A percentile compares a stretch with the other conserved stretches of the same genome.
phyloP scores from a whole-genome alignment of 495 filamentous ascomycete species.

The Aspergillus affinis region DNA sequence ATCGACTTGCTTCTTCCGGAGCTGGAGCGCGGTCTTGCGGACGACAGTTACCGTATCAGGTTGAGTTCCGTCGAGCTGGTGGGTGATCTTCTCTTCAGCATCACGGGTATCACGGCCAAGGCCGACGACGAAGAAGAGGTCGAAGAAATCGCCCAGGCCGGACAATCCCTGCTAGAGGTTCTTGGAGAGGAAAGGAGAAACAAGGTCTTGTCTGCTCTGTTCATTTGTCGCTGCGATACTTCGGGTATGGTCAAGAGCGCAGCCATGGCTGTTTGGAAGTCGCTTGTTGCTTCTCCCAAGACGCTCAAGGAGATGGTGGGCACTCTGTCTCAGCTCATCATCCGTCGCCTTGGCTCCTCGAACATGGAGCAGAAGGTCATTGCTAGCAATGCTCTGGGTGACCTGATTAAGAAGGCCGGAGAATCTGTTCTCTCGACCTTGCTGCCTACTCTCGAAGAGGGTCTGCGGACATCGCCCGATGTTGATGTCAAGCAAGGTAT shows the following conservation, averaged over 20 bases:
- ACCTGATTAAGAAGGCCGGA: constrained; percentile 93
- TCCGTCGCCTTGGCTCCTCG: constrained; percentile 87
- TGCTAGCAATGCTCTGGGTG: constrained; percentile 93
- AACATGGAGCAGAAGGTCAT: constrained; percentile 99
- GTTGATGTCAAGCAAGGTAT: constrained; percentile 96
- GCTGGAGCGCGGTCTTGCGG: constrained; percentile 89
- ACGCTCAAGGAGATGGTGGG: constrained; percentile 94
- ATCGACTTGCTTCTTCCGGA: constrained; percentile 94
- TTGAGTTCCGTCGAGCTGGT: constrained; percentile 97
- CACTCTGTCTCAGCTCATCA: constrained; percentile 90
- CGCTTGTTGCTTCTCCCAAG: constrained; percentile 85
- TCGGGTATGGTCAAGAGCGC: constrained; percentile 87
- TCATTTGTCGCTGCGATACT: constrained; percentile 97
- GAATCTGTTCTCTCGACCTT: constrained; percentile 87
- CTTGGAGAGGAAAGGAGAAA: constrained; percentile 94
- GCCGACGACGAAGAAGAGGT: constrained; percentile 81
- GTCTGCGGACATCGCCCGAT: constrained; percentile 82
- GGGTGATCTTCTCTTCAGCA: constrained; percentile 94
- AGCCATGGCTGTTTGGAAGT: constrained; percentile 94
- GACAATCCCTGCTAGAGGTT: constrained; percentile 85
- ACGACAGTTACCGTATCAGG: constrained; percentile 94
- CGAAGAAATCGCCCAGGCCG: constrained; percentile 74
- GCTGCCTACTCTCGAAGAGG: constrained; percentile 89
- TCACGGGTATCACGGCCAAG: constrained; percentile 89
- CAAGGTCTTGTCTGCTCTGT: constrained; percentile 90